Conservation (phyloP, 768 basidiomycete genomes). For the Termitomyces sp. region DNA sequence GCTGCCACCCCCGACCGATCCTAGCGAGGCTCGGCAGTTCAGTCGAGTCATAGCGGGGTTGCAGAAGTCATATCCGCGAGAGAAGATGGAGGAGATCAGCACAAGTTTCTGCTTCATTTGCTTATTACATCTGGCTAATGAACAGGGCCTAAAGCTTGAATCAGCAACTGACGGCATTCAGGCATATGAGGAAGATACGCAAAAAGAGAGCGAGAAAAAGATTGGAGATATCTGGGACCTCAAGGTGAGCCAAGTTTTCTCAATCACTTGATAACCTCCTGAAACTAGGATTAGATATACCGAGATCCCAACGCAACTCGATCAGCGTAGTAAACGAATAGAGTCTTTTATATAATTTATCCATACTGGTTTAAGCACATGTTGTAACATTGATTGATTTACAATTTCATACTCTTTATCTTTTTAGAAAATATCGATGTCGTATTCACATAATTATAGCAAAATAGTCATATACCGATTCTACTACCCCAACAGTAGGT, state of each 20-base stretch:
- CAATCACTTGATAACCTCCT: not conserved
- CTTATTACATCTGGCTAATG: conserved; percentile 92
- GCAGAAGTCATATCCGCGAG: conserved; percentile 76
- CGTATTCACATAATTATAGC: too few relatives aligned
- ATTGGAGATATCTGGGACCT: conserved; percentile 74
- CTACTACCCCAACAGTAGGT: not conserved
- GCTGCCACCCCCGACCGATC: conserved; percentile 46
- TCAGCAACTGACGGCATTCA: conserved; percentile 30
- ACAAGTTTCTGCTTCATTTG: conserved; percentile 99
- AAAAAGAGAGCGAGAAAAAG: conserved; percentile 29
- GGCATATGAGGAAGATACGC: conserved; percentile 30
- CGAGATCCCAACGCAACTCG: conserved; percentile 40
- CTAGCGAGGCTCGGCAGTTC: conserved; percentile 63
- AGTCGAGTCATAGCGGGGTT: conserved; percentile 79
- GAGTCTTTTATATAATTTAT: conserved; percentile 8
- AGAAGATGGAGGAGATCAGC: conserved; percentile 97
- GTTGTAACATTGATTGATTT: conserved; percentile 14
- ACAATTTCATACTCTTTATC: not conserved
- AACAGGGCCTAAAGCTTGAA: conserved; percentile 86
- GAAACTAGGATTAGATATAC: conserved; percentile 32
- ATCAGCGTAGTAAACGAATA: conserved; percentile 25
- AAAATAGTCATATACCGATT: too few relatives aligned
- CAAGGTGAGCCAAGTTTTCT: conserved; percentile 42
- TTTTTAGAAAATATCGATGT: not conserved
- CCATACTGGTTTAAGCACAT: conserved; percentile 8